Evolutionary conservation across 2,329 filamentous ascomycete genomes (phyloP).

Genomic region (Ilyonectria destructans): DNA sequence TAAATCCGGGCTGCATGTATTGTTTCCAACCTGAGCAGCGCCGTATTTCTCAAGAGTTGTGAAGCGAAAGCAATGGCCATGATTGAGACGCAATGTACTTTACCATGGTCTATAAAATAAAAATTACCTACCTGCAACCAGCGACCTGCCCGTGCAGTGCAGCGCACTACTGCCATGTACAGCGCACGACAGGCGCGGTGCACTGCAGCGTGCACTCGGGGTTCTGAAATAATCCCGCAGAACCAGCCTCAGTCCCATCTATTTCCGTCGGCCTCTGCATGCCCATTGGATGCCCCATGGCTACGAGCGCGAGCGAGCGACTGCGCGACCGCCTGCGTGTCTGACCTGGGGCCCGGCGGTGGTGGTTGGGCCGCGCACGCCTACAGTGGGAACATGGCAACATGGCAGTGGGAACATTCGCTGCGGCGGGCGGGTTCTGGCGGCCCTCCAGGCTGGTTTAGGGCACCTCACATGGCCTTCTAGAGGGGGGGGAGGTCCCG

Average conservation of each 20-base stretch:
- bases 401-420: conserved; percentile 12
- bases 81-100: too few species aligned
- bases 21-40: not conserved
- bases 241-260: conserved; percentile 11
- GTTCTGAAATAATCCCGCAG: conserved; percentile 34
- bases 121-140: not conserved
- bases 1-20: conserved; percentile 14
- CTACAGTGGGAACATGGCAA: not conserved
- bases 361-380: conserved; percentile 1
- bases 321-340: not conserved
- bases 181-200: conserved; percentile 14
- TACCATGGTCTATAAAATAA: not conserved
- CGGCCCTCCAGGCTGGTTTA: conserved; percentile 21
- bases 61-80: not conserved
- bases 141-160: not conserved
- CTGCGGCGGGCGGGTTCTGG: conserved; percentile 16
- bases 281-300: conserved; percentile 1
- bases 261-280: not conserved
- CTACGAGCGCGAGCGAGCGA: not conserved
- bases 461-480: conserved; percentile 25
- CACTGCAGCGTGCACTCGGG: conserved; percentile 28
- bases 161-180: conserved; percentile 9
- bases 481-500: conserved; percentile 31
- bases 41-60: not conserved
- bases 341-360: not conserved